Base-by-base conservation (phyloP, 768 basidiomycete species). In the Pleurotus sapidus region DNA sequence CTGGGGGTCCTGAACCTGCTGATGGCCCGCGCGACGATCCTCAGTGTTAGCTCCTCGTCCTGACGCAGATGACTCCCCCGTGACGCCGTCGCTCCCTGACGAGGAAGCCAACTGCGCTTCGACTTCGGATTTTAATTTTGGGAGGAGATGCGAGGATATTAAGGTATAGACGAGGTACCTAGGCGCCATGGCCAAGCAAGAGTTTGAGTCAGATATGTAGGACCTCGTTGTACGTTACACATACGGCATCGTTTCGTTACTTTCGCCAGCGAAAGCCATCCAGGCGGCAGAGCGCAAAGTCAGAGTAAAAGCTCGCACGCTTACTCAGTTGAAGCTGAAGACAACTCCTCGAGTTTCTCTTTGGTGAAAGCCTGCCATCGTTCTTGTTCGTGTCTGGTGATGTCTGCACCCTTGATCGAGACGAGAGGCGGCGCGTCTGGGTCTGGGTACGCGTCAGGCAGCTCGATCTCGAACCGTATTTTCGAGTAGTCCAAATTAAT, bases 121-220 rank as follows among this genome's bases (percentile, higher is more conserved):
- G 20, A 62, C 48, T 57, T 76, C 70, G 48, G 75, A 72, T 61
- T 84, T 83, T 3, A 91, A 66, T 5, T 77, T 64, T 0, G 87
- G 84, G 0, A 89, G 71, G 20, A 87, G 77, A 62, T 86, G 77
- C 0, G 78, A 66, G 0, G 81, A 82, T 1, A 89, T 58, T 8
- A 89, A 65, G 63, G 88, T 77, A 64, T 84, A 90, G 14, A 81
- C 64, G 0, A 83, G 84, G 66, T 80, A 88, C 59, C 88, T 91
- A 53, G 3, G 34, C 38, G n/a, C n/a, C n/a, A 15, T n/a, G 37
- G 12, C 24, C 42, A 39, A 50, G 51, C 5, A 40, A 38, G 39
- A 25, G 49, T n/a, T 42, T 45, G n/a, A 59, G 17, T 20, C 8
- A 34, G 30, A 34, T 34, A 20, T 20, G 20, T 20, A 3, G 20